Conservation (phyloP, 306 rosid species). For the Cucurbita argyrosperma region DNA sequence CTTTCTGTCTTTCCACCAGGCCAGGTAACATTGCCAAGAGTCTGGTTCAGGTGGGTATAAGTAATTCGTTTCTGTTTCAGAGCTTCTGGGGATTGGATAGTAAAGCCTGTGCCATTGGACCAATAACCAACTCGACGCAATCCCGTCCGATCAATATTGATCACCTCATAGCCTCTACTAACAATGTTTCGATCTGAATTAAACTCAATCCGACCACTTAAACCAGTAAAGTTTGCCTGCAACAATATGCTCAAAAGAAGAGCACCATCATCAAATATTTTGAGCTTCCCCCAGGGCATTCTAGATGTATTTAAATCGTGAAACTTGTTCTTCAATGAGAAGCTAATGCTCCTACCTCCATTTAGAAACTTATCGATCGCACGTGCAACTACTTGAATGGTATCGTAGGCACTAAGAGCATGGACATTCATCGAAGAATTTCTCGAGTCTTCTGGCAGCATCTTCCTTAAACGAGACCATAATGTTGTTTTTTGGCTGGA, state of each 20-base stretch:
- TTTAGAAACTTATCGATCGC: slow-evolving; percentile 41
- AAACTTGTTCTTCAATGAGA: slow-evolving; percentile 23
- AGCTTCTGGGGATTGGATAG: slow-evolving; percentile 49
- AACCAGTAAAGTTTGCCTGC: slow-evolving; percentile 53
- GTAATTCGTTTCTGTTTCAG: slow-evolving; percentile 13
- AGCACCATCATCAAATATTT: slow-evolving; percentile 55
- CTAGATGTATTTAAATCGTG: slow-evolving; percentile 16
- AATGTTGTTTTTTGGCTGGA: slow-evolving; percentile 36
- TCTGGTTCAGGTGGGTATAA: slow-evolving; percentile 29
- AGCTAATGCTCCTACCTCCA: slow-evolving; percentile 35
- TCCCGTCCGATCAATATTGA: slow-evolving; percentile 40
- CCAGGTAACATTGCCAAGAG: slow-evolving; percentile 64
- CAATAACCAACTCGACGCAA: slow-evolving; percentile 55
- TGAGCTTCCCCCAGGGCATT: slow-evolving; percentile 47
- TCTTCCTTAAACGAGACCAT: slow-evolving; percentile 43
- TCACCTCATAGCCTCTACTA: slow-evolving; percentile 56
- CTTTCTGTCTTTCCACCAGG: slow-evolving; percentile 60
- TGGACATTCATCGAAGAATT: slow-evolving; percentile 37
- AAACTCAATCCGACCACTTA: slow-evolving; percentile 56
- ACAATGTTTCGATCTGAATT: slow-evolving; percentile 34
- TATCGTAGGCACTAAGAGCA: slow-evolving; percentile 72
- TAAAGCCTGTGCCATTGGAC: slow-evolving; percentile 53
- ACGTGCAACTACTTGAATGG: slow-evolving; percentile 65
- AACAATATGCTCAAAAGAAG: slow-evolving; percentile 33
- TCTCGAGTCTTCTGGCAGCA: slow-evolving; percentile 27